Evolutionary conservation across 2,329 filamentous ascomycete genomes (phyloP), one percentile per base, ranked within the genome.

Genomic region (Purpureocillium takamizusanense): DNA sequence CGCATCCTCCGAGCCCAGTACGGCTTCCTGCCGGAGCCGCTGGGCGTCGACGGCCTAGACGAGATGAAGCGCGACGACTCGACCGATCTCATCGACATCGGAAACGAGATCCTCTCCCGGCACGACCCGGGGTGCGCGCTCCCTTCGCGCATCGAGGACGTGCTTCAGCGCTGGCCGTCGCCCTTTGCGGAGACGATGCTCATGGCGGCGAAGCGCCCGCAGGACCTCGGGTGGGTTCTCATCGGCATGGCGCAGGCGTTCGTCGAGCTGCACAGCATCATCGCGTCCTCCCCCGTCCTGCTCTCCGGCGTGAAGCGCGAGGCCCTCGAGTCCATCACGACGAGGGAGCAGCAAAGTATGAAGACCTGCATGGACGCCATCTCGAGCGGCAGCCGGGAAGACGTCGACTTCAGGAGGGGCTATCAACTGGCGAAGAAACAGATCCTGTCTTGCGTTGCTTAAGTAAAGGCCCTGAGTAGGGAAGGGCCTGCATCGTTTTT

Each of bases 1-100:
- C 40, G 40, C 15, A 21, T 42, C 13, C 33, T 45, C 2, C 40
- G 42, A 7, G 34, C 42, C 7, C 40, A 45, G 18, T 37, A 35
- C 25, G 42, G 42, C 15, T 42, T 42, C 17, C 29, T 33, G 11
- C 28, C 31, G 2, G 42, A 45, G 23, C 35, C 37, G 12, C 28
- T 18, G 4, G 35, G 31, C 3, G 37, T 45, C 10, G 40, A 34
- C 9, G 42, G 42, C 12, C 37, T 42, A 29, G 42, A 45, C 9
- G 42, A 45, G 35, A 36, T 35, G 33, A 8, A 35, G 5, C 35
- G 40, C 13, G 17, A 27, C n/a, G 23, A 38, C 14, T 17, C 30
- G 12, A 25, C 31, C 21, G 31, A 35, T 13, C 36, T 42, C 10
- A 25, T 42, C 4, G 40, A 38, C 25, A 35, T 42, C 14, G 40